Conservation (phyloP, 768 basidiomycete genomes). For the Termitomyces sp. region DNA sequence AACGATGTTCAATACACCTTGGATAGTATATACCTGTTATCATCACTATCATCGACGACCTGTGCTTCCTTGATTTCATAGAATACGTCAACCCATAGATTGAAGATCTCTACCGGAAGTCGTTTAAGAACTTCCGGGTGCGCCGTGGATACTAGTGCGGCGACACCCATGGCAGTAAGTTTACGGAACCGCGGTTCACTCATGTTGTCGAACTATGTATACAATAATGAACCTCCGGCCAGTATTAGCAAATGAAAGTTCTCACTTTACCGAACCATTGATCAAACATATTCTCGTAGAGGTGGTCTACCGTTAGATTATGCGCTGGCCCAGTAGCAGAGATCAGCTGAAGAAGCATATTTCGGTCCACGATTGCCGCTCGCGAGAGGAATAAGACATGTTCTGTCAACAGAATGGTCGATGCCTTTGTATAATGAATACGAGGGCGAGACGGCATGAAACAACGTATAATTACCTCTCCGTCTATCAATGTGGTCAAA, state of each 20-base stretch:
- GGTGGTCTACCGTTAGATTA: slow-evolving; percentile 44
- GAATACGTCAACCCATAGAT: slow-evolving; percentile 87
- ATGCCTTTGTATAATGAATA: slow-evolving; percentile 28
- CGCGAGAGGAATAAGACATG: slow-evolving; percentile 74
- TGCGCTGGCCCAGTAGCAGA: slow-evolving; percentile 51
- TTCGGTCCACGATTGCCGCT: slow-evolving; percentile 61
- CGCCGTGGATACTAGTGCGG: slow-evolving; percentile 72
- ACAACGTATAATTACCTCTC: slow-evolving; percentile 49
- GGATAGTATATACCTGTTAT: slow-evolving; percentile 27
- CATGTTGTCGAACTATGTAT: slow-evolving; percentile 81
- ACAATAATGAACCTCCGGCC: slow-evolving; percentile 5
- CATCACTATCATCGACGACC: slow-evolving; percentile 32
- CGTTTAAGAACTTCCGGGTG: slow-evolving; percentile 69
- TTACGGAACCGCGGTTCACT: slow-evolving; percentile 84
- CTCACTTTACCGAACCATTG: slow-evolving; percentile 81
- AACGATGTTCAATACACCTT: not conserved
- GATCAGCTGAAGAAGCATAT: slow-evolving; percentile 71
- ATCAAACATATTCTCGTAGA: slow-evolving; percentile 69
- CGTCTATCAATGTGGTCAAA: slow-evolving; percentile 57
- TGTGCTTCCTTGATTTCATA: slow-evolving; percentile 79
- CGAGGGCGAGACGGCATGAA: slow-evolving; percentile 6
- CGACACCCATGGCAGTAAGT: slow-evolving; percentile 79
- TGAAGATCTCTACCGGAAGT: slow-evolving; percentile 73
- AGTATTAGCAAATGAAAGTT: not conserved
- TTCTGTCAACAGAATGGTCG: slow-evolving; percentile 55